These are phyloP conservation scores for Fusarium illudens DNA, from an alignment of 2,329 filamentous ascomycete genomes.

Conservation along the genomic window DNA sequence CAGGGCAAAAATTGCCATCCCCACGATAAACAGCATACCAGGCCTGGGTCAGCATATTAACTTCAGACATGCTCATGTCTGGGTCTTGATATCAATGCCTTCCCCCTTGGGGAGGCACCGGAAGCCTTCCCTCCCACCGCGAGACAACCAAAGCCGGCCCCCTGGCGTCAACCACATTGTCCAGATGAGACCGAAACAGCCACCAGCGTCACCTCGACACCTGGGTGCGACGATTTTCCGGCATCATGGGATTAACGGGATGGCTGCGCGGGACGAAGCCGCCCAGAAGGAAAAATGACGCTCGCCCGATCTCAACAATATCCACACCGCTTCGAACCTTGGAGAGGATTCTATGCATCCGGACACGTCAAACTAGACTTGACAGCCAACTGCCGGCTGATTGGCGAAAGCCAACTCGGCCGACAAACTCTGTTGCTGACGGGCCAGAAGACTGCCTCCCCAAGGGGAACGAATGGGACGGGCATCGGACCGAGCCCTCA, in stretches of 20 bases:
- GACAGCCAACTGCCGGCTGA: not conserved
- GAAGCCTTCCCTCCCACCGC: not conserved
- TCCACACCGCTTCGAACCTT: conserved; percentile 24
- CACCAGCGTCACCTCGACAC: conserved; percentile 20
- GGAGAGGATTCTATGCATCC: not conserved
- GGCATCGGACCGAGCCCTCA: conserved; percentile 5
- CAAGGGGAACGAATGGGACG: not conserved
- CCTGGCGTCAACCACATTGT: not conserved
- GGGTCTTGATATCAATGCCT: not conserved
- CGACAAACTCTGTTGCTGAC: conserved; percentile 11
- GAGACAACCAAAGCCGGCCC: not conserved
- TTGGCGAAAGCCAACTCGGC: conserved; percentile 8
- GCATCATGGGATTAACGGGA: conserved; percentile 29
- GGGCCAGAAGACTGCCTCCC: not conserved
- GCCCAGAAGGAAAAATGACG: not conserved
- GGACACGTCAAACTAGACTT: not conserved
- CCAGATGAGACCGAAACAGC: conserved; percentile 13
- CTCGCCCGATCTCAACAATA: not conserved
- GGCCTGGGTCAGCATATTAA: not conserved
- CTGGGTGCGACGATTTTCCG: conserved; percentile 11
- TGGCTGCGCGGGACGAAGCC: conserved; percentile 25
- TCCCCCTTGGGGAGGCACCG: not conserved
- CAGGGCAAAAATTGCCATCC: not conserved
- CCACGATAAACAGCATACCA: not conserved
- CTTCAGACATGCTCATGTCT: not conserved